Conservation (phyloP, 495 filamentous ascomycete species). For the Penicillium herquei region DNA sequence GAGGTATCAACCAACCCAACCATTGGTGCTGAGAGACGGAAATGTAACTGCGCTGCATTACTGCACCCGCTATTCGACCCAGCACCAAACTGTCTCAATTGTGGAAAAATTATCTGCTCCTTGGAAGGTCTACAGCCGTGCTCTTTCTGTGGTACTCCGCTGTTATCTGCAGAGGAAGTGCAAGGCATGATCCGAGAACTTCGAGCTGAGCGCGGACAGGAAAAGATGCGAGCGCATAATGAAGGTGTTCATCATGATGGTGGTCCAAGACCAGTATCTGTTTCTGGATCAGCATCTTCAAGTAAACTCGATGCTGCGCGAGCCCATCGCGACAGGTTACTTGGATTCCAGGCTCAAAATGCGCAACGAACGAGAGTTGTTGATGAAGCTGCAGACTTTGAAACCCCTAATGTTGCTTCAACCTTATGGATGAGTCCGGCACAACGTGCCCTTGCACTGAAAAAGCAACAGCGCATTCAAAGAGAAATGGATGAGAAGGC, state of each 20-base stretch:
- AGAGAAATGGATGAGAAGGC: slow-evolving; percentile 89
- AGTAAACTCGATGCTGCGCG: slow-evolving; percentile 45
- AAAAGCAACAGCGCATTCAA: slow-evolving; percentile 84
- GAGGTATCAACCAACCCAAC: slow-evolving; percentile 87
- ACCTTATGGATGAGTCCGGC: slow-evolving; percentile 87
- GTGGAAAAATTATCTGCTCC: slow-evolving; percentile 95
- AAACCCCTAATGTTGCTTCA: slow-evolving; percentile 63
- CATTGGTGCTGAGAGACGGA: slow-evolving; percentile 52
- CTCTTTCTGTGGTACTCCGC: slow-evolving; percentile 78
- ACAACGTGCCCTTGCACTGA: slow-evolving; percentile 83
- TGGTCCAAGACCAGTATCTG: slow-evolving; percentile 34
- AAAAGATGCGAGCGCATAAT: slow-evolving; percentile 79
- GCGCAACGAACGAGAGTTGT: slow-evolving; percentile 82
- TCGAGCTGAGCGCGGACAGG: slow-evolving; percentile 79
- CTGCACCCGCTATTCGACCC: slow-evolving; percentile 82
- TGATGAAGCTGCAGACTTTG: slow-evolving; percentile 93
- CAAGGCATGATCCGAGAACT: slow-evolving; percentile 84
- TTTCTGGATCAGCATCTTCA: slow-evolving; percentile 46
- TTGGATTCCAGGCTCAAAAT: slow-evolving; percentile 85
- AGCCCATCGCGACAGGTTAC: slow-evolving; percentile 78
- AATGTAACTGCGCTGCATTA: slow-evolving; percentile 81
- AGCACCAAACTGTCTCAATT: slow-evolving; percentile 87
- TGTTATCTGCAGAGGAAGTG: slow-evolving; percentile 69
- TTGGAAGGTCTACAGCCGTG: slow-evolving; percentile 93
- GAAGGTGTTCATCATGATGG: slow-evolving; percentile 59